These are phyloP conservation scores for Antrodiella citrinella DNA, from an alignment of 768 basidiomycete species.

Conservation along the genomic window DNA sequence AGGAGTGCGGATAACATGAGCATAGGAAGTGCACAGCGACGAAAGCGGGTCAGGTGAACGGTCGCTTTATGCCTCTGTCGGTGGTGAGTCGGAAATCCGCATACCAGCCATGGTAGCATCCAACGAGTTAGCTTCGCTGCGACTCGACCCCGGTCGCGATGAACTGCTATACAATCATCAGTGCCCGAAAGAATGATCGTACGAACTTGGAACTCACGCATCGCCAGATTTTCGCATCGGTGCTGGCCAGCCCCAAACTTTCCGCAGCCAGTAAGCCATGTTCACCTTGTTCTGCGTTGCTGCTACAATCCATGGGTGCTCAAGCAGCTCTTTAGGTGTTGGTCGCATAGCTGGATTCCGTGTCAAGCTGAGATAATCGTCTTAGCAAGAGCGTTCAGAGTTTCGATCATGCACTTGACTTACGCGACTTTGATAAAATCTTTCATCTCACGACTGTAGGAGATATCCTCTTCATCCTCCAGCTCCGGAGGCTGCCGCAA, in stretches of 20 bases:
- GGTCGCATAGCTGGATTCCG: slow-evolving; percentile 64
- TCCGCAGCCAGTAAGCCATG: slow-evolving; percentile 83
- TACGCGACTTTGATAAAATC: slow-evolving; percentile 85
- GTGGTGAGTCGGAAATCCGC: slow-evolving; percentile 11
- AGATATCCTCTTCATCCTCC: slow-evolving; percentile 52
- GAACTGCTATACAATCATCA: slow-evolving; percentile 6
- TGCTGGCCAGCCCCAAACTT: slow-evolving; percentile 76
- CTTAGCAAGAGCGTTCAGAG: slow-evolving; percentile 4
- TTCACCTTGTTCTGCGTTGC: slow-evolving; percentile 77
- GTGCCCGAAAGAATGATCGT: slow-evolving; percentile 1
- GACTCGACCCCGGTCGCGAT: slow-evolving; percentile 25
- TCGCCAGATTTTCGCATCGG: slow-evolving; percentile 23
- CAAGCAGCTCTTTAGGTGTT: slow-evolving; percentile 73
- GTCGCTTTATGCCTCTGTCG: neutral
- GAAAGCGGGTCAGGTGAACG: neutral
- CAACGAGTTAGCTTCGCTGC: slow-evolving; percentile 18
- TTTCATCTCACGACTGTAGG: slow-evolving; percentile 82
- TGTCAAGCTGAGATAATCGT: slow-evolving; percentile 45
- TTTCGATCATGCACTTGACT: slow-evolving; percentile 21
- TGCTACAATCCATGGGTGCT: slow-evolving; percentile 74
- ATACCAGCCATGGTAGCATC: slow-evolving; percentile 20
- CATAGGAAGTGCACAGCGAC: neutral
- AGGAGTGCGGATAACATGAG: neutral
- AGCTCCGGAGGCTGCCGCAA: slow-evolving; percentile 67
- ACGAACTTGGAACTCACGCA: slow-evolving; percentile 19